Conservation (phyloP, 257 asterid species). For the Salvia hispanica region DNA sequence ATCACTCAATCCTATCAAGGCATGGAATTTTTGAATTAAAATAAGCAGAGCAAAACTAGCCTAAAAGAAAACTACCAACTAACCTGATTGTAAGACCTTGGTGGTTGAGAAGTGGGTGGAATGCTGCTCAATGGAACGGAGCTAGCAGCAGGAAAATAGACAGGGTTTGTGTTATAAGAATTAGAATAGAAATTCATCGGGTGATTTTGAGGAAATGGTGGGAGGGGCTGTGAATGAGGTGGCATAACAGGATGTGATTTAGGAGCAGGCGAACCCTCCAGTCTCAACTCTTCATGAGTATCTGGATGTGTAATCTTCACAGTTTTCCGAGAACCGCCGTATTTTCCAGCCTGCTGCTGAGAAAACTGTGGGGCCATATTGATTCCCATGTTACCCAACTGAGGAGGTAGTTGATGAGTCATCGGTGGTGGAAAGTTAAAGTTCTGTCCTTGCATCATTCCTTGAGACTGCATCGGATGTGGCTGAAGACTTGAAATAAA, state of each 20-base stretch:
- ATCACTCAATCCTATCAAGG: conserved; percentile 2
- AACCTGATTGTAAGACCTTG: conserved; percentile 71
- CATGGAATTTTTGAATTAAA: not conserved
- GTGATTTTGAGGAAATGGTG: conserved; percentile 62
- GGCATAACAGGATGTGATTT: conserved; percentile 60
- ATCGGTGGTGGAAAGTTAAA: conserved; percentile 64
- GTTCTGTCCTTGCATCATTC: conserved; percentile 75
- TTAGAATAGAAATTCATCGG: conserved; percentile 52
- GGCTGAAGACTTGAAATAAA: conserved; percentile 73
- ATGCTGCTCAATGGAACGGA: conserved; percentile 54
- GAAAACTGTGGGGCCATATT: conserved; percentile 64
- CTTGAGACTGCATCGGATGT: conserved; percentile 78
- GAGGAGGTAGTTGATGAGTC: conserved; percentile 70
- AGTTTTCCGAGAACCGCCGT: conserved; percentile 53
- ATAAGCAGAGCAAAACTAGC: not conserved
- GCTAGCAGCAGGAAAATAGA: conserved; percentile 50
- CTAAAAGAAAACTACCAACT: conserved; percentile 20
- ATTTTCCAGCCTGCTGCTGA: conserved; percentile 66
- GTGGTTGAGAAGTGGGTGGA: conserved; percentile 65
- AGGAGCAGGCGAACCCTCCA: conserved; percentile 58
- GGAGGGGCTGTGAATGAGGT: conserved; percentile 65
- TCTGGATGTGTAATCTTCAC: conserved; percentile 93
- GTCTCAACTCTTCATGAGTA: conserved; percentile 87
- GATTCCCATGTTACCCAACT: conserved; percentile 74
- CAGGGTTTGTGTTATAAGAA: conserved; percentile 35